Conservation (phyloP, 129 eudicot genomes). For the Pulicaria dysenterica region DNA sequence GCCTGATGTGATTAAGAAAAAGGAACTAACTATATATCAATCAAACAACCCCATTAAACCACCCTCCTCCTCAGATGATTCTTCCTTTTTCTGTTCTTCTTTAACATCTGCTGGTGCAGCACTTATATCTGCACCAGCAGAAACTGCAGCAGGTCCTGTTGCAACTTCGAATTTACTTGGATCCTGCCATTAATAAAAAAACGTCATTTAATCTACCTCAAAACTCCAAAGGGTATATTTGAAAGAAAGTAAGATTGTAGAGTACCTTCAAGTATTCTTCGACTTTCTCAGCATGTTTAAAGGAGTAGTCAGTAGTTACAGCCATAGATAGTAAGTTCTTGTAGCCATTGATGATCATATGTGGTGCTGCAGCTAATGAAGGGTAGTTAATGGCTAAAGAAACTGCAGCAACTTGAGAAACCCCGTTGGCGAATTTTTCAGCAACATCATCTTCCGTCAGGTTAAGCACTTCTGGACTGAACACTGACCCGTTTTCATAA, state of each 20-base stretch:
- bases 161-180: conserved; percentile 57
- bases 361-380: conserved; percentile 55
- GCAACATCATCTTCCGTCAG: conserved; percentile 55
- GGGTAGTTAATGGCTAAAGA: conserved; percentile 51
- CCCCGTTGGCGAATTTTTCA: conserved; percentile 45
- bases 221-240: not conserved
- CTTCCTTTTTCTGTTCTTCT: conserved; percentile 56
- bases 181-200: conserved; percentile 39
- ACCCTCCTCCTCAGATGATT: conserved; percentile 50
- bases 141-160: conserved; percentile 27
- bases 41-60: conserved; percentile 51
- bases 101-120: conserved; percentile 46
- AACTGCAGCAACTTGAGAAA: conserved; percentile 40
- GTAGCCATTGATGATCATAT: conserved; percentile 58
- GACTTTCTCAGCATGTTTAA: conserved; percentile 53
- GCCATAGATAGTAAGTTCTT: conserved; percentile 54
- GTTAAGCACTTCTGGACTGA: conserved; percentile 56
- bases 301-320: conserved; percentile 55
- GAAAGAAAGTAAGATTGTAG: not conserved
- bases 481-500: conserved; percentile 56
- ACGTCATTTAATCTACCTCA: not conserved
- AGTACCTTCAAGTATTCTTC: conserved; percentile 56
- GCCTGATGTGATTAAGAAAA: not conserved
- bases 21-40: conserved; percentile 19
- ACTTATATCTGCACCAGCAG: conserved; percentile 26